Percentiles rank a stretch among this genome's conserved stretches.
Evolutionary conservation across 2,329 filamentous ascomycete genomes (phyloP).

Genomic region (Stromatinia cepivora): DNA sequence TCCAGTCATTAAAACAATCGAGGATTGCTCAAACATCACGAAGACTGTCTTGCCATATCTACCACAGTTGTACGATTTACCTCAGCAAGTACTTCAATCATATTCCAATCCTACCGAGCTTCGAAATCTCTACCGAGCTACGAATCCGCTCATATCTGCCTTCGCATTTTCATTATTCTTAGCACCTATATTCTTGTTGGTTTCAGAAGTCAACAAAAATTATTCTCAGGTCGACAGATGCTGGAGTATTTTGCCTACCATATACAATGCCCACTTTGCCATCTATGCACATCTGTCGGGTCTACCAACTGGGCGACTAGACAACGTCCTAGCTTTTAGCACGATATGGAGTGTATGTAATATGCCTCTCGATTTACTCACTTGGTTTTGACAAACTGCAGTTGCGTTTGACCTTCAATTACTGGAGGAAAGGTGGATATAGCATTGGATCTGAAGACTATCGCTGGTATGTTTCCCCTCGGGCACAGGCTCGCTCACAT

Average conservation of each 20-base stretch:
- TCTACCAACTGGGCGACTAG: constrained; percentile 67
- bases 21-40: constrained; percentile 74
- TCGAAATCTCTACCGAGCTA: constrained; percentile 72
- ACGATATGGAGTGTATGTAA: constrained; percentile 74
- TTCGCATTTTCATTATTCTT: constrained; percentile 71
- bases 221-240: constrained; percentile 94
- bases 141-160: constrained; percentile 80
- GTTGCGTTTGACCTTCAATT: constrained; percentile 89
- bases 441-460: constrained; percentile 89
- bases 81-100: constrained; percentile 61
- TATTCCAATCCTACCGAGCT: constrained; percentile 62
- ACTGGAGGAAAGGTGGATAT: constrained; percentile 94
- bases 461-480: constrained; percentile 61
- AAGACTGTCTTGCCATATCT: constrained; percentile 75
- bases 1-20: constrained; percentile 66
- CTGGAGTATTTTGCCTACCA: constrained; percentile 85
- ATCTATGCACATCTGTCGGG: constrained; percentile 78
- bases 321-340: constrained; percentile 70
- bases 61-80: constrained; percentile 68
- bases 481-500: background rate
- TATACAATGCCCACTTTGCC: constrained; percentile 83
- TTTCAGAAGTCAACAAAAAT: constrained; percentile 85
- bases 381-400: constrained; percentile 41
- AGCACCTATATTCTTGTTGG: constrained; percentile 69
- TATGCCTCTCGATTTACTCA: background rate